phyloP scores from a whole-genome alignment of 768 basidiomycete genomes.

The Auriscalpium orientale region DNA sequence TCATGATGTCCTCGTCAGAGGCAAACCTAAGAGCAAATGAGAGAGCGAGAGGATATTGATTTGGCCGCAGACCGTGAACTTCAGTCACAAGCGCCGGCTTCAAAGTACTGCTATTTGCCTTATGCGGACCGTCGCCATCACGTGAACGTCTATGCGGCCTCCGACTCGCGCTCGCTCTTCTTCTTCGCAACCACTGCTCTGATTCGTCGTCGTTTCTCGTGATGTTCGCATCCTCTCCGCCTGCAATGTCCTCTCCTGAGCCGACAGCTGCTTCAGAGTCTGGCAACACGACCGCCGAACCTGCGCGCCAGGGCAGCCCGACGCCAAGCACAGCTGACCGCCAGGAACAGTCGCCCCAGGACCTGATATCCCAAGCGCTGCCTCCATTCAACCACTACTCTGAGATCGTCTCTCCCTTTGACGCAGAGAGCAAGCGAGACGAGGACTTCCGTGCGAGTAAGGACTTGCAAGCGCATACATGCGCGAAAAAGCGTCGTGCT shows the following conservation, averaged over 20 bases:
- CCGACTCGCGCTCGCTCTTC: too few species aligned
- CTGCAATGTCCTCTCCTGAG: too few species aligned
- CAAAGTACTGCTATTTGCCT: neutral
- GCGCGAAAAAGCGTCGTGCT: constrained; percentile 1
- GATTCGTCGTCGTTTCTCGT: too few species aligned
- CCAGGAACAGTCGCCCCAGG: neutral
- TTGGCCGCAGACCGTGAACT: neutral
- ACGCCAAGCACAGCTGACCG: too few species aligned
- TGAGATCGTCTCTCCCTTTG: constrained; percentile 27
- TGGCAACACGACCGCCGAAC: too few species aligned
- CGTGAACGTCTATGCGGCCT: too few species aligned
- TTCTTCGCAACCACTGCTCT: too few species aligned
- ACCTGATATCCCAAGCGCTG: neutral
- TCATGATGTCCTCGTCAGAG: constrained; percentile 30
- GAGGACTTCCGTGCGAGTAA: constrained; percentile 28
- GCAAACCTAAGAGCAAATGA: neutral
- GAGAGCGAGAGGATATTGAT: neutral
- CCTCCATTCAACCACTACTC: constrained; percentile 23
- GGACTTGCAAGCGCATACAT: constrained; percentile 14
- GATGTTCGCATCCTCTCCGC: too few species aligned
- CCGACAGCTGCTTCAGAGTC: too few species aligned
- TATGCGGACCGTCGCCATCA: neutral
- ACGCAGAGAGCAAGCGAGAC: constrained; percentile 27
- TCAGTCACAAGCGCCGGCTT: neutral
- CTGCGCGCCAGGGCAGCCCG: too few species aligned